Base-by-base conservation (phyloP, 495 filamentous ascomycete species). In the Aspergillus nidulans region DNA sequence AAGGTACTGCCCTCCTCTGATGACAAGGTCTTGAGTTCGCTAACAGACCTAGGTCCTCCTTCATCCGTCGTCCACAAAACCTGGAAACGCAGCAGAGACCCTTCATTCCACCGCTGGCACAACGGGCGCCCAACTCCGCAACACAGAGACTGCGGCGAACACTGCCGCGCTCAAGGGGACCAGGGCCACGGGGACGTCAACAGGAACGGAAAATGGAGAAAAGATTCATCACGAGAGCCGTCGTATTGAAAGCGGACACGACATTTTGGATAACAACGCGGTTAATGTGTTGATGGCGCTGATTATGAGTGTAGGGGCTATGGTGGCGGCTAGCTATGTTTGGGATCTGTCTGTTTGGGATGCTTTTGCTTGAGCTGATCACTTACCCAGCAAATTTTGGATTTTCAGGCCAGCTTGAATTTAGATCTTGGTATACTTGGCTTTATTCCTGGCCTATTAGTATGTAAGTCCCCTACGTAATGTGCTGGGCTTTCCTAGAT, bases 211-310 rank as follows among this genome's bases (percentile, higher is more conserved):
- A 52, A 45, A 19, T 43, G 9, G 63, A 4, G 42, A 60, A 19
- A 60, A 79, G 16, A 68, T 61, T 39, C 73, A 72, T 36, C 82
- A 81, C 58, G 82, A 85, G 58, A 91, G 87, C 53, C 77, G 91
- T 12, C 80, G 84, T 25, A 71, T 91, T 10, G 89, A 86, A 63
- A 87, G 75, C 50, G 92, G 89, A 7, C 74, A 71, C 63, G 89
- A 95, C 58, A 64, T 94, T 61, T 72, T 97, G 56, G 90, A 94
- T 65, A 98, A 98, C 61, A 98, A 98, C 65, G 86, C 83, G 23
- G 91, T 98, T 54, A 98, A 98, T 65, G 75, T 95, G 20, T 63
- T 91, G 23, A 97, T 96, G 92, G 92, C 92, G 0, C 72, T 81
- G 8, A 68, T 71, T 0, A 94, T 95, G 84, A 97, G 89, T 64